These are phyloP conservation scores for Ophiobolus disseminans DNA, from an alignment of 2,329 filamentous ascomycete species.

Conservation along the genomic window DNA sequence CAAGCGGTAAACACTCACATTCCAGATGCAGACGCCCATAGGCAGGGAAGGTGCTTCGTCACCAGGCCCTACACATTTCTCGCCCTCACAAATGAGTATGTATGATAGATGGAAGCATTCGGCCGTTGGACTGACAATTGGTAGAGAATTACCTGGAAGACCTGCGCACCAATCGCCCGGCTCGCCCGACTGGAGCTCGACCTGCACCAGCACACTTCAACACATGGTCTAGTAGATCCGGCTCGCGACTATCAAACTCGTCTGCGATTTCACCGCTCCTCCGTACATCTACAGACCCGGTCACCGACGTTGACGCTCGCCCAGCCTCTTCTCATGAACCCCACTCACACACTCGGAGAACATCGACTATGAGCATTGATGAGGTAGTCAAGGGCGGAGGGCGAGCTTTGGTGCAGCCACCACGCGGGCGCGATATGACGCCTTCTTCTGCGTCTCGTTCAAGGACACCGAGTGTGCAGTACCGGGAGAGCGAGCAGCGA, in stretches of 20 bases:
- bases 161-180: conserved; percentile 71
- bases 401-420: conserved; percentile 45
- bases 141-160: conserved; percentile 73
- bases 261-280: conserved; percentile 35
- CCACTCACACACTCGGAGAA: conserved; percentile 40
- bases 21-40: conserved; percentile 41
- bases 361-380: conserved; percentile 38
- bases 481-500: conserved; percentile 75
- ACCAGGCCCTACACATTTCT: conserved; percentile 47
- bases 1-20: conserved; percentile 29
- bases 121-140: conserved; percentile 23
- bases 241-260: conserved; percentile 30
- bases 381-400: conserved; percentile 34
- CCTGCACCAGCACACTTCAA: conserved; percentile 64
- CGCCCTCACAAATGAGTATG: conserved; percentile 50
- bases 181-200: conserved; percentile 74
- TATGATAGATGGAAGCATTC: conserved; percentile 9
- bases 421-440: conserved; percentile 51
- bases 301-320: conserved; percentile 26
- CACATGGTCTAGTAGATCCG: conserved; percentile 43
- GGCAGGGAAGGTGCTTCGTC: conserved; percentile 46
- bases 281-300: conserved; percentile 33
- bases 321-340: conserved; percentile 27
- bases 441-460: conserved; percentile 44
- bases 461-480: conserved; percentile 67